Evolutionary conservation across 1,284 basidiomycete genomes (phyloP), one percentile per base, ranked within the genome.

Genomic region (Ganoderma lingzhi): DNA sequence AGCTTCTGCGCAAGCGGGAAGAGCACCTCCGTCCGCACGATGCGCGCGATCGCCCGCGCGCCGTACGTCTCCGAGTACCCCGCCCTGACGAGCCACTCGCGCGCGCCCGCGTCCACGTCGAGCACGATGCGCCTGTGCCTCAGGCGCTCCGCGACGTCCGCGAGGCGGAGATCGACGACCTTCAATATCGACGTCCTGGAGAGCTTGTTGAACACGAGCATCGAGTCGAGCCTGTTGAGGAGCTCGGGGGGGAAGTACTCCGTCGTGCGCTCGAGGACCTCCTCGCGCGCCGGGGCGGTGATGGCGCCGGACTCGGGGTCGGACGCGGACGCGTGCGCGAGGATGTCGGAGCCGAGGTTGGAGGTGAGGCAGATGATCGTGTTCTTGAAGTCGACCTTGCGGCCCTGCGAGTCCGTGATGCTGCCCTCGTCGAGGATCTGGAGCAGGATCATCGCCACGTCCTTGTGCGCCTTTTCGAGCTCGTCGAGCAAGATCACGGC

Each of bases 381-480:
- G 81, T 94, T 63, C 88, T 91, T 93, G 84, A 96, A 95, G 79
- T 95, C 93, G 8, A 93, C 89, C 76, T 91, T 93, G 67, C 79
- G 79, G 19, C 79, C 92, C 77, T 93, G 90, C 72, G 90, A 93
- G 78, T 98, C 96, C 1, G 96, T 97, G 70, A 98, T 85, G 66
- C 84, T 89, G 12, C 96, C 96, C 80, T 98, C 96, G 76, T 98
- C 96, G 42, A 98, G 87, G 67, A 98, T 93, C 80, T 98, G 96
- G 3, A 98, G 86, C 15, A 98, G 84, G 70, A 97, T 95, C 89
- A 97, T 95, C 1, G 93, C 88, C 35, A 98, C 95, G 75, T 96
- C 96, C 80, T 93, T 94, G 80, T 96, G 95, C 0, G 95, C 96
- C 80, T 97, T 97, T 81, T 97, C 96, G 44, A 97, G 88, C 80